Conservation (phyloP, 2,329 filamentous ascomycete genomes). For the Ceratocystis variospora region DNA sequence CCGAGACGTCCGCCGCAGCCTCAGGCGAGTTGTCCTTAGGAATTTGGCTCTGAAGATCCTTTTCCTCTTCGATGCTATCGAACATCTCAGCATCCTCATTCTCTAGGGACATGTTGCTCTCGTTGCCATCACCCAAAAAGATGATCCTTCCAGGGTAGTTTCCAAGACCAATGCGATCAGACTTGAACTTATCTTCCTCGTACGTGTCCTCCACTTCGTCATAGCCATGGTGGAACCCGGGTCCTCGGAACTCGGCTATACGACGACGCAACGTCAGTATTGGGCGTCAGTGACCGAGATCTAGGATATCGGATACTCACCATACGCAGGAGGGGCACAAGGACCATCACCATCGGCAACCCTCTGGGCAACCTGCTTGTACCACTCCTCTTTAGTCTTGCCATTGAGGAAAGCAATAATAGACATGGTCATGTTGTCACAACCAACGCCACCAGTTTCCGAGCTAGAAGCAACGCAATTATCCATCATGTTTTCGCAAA, state of each 20-base stretch:
- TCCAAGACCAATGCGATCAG: slow-evolving; percentile 41
- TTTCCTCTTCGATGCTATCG: slow-evolving; percentile 63
- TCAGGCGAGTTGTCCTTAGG: slow-evolving; percentile 39
- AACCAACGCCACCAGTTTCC: slow-evolving; percentile 92
- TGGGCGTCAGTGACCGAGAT: slow-evolving; percentile 21
- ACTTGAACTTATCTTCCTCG: slow-evolving; percentile 58
- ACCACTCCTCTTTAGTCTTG: slow-evolving; percentile 95
- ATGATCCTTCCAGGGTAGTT: slow-evolving; percentile 79
- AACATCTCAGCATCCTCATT: slow-evolving; percentile 89
- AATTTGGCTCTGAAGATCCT: slow-evolving; percentile 73
- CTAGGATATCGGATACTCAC: slow-evolving; percentile 48
- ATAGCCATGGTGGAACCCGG: slow-evolving; percentile 68
- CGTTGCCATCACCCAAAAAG: slow-evolving; percentile 86
- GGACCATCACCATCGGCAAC: slow-evolving; percentile 95
- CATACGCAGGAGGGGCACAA: slow-evolving; percentile 97
- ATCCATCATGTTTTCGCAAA: slow-evolving; percentile 99
- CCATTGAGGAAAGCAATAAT: slow-evolving; percentile 80
- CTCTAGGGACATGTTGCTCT: slow-evolving; percentile 59
- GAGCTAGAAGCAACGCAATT: slow-evolving; percentile 97
- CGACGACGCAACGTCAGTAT: slow-evolving; percentile 21
- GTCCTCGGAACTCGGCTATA: slow-evolving; percentile 71
- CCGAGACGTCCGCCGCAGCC: slow-evolving; percentile 12
- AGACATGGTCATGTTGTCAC: slow-evolving; percentile 99
- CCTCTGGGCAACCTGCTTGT: slow-evolving; percentile 83
- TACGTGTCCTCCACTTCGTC: slow-evolving; percentile 68